Conservation (phyloP, 768 basidiomycete species). For the Mycena vulgaris region DNA sequence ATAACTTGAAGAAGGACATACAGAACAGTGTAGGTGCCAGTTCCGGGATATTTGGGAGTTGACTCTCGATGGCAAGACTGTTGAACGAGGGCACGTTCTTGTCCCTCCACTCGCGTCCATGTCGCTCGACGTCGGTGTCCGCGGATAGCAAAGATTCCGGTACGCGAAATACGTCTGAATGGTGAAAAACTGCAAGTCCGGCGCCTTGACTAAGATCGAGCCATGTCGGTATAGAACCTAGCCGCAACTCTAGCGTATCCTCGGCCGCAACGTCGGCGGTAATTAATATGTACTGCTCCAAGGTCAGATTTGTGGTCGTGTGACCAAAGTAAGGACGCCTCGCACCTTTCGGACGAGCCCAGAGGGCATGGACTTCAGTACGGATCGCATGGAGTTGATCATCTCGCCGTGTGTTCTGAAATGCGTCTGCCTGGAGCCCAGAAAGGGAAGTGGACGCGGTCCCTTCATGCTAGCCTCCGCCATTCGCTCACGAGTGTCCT, state of each 20-base stretch:
- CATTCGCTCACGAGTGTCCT: conserved; percentile 18
- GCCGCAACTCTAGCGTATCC: conserved; percentile 32
- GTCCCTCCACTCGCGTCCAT: conserved; percentile 33
- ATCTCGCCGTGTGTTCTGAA: conserved; percentile 38
- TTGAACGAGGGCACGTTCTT: conserved; percentile 37
- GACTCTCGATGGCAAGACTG: conserved; percentile 40
- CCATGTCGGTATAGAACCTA: conserved; percentile 36
- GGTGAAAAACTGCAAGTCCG: conserved; percentile 26
- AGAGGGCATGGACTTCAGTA: conserved; percentile 27
- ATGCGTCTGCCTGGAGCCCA: conserved; percentile 31
- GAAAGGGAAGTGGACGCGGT: background rate
- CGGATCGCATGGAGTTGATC: conserved; percentile 38
- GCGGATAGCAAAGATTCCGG: conserved; percentile 15
- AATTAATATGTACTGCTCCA: conserved; percentile 32
- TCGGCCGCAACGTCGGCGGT: conserved; percentile 38
- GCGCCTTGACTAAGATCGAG: conserved; percentile 10
- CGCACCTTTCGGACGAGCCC: conserved; percentile 33
- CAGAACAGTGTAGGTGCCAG: conserved; percentile 36
- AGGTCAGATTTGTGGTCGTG: conserved; percentile 9
- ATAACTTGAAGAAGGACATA: background rate
- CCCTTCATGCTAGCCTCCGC: background rate
- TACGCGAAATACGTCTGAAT: conserved; percentile 35
- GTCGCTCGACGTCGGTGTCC: background rate
- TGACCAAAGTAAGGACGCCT: background rate
- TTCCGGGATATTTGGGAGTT: conserved; percentile 26